These are phyloP conservation scores for Candida jianshihensis DNA, from an alignment of 805 yeast species.

Conservation along the genomic window DNA sequence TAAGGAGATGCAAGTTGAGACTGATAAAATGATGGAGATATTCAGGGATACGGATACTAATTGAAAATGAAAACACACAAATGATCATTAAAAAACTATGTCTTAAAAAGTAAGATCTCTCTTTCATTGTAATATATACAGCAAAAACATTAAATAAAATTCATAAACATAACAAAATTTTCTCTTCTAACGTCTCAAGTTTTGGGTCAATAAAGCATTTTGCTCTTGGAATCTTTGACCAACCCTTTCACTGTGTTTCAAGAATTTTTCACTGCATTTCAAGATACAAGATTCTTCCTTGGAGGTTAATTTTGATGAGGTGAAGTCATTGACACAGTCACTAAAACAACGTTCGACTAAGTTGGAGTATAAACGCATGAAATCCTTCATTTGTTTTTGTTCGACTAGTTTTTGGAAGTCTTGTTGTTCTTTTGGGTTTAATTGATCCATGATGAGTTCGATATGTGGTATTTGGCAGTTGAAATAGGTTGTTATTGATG, in stretches of 20 bases:
- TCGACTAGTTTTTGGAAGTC: slow-evolving; percentile 93
- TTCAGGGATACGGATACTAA: slow-evolving; percentile 47
- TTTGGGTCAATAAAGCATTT: slow-evolving; percentile 74
- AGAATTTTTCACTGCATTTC: slow-evolving; percentile 94
- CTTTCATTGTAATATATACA: no score
- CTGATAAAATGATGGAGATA: slow-evolving; percentile 46
- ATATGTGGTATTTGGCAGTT: no score
- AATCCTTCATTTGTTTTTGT: slow-evolving; percentile 97
- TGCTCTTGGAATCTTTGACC: slow-evolving; percentile 99
- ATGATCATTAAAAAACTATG: no score
- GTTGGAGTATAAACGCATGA: slow-evolving; percentile 93
- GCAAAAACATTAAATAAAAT: no score
- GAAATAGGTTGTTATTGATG: no score
- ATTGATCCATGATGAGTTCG: slow-evolving; percentile 71
- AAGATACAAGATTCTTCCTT: slow-evolving; percentile 82
- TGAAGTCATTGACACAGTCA: slow-evolving; percentile 98
- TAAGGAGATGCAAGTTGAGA: slow-evolving; percentile 63
- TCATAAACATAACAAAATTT: no score
- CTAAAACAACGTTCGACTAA: slow-evolving; percentile 94
- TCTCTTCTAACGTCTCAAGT: slow-evolving; percentile 40
- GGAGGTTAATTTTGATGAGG: slow-evolving; percentile 77
- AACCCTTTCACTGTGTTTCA: slow-evolving; percentile 96
- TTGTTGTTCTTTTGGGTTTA: slow-evolving; percentile 93
- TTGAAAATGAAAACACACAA: no score
- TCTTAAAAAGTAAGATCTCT: no score